A percentile compares a stretch with the other conserved stretches of the same genome.
phyloP scores from a whole-genome alignment of 352 stramenopile species.

The Pilasporangium apinafurcum region DNA sequence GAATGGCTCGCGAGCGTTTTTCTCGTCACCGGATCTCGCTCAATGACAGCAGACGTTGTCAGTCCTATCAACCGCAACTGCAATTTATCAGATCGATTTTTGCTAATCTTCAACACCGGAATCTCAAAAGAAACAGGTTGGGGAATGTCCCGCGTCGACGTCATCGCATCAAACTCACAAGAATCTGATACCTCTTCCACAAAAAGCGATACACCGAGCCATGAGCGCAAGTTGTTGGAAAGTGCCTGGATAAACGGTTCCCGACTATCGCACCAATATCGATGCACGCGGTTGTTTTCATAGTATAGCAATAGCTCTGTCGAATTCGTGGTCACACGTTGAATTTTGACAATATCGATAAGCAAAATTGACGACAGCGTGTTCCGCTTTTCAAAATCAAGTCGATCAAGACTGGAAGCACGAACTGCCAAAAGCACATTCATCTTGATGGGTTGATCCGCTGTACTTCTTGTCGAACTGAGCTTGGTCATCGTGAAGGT shows the following conservation, averaged over 20 bases:
- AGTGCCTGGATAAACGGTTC: constrained; percentile 86
- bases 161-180: constrained; percentile 78
- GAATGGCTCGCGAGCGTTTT: constrained; percentile 58
- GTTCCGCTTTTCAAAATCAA: constrained; percentile 54
- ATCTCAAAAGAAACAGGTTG: constrained; percentile 82
- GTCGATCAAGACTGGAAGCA: constrained; percentile 65
- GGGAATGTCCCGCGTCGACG: constrained; percentile 68
- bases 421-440: constrained; percentile 71
- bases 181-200: constrained; percentile 83
- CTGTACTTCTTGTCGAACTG: constrained; percentile 68
- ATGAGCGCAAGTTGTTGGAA: constrained; percentile 82
- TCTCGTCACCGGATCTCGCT: constrained; percentile 66
- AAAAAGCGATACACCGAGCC: constrained; percentile 73
- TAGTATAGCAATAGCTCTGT: constrained; percentile 82
- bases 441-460: constrained; percentile 59
- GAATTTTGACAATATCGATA: constrained; percentile 87
- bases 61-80: constrained; percentile 71
- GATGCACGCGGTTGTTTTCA: constrained; percentile 81
- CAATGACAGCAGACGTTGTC: constrained; percentile 60
- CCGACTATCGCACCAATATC: constrained; percentile 83
- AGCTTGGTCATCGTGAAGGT: constrained; percentile 83
- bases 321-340: constrained; percentile 78
- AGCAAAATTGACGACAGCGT: constrained; percentile 79
- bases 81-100: constrained; percentile 62
- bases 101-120: constrained; percentile 81